Conservation (phyloP, 441 rosid genomes). For the Euphorbia celastroides region DNA sequence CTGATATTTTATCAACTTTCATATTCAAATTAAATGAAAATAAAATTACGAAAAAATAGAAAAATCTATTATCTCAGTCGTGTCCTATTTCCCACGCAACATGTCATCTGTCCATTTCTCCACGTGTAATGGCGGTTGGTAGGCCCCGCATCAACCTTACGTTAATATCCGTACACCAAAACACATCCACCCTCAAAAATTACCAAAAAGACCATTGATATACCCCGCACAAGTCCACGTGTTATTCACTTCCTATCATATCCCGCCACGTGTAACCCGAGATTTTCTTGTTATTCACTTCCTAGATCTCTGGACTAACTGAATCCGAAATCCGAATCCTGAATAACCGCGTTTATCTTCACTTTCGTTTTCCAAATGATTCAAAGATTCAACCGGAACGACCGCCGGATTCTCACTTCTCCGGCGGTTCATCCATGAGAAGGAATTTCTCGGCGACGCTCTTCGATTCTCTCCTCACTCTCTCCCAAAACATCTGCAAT, state of each 20-base stretch:
- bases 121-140: slow-evolving; percentile 33
- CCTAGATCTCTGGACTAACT: slow-evolving; percentile 10
- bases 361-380: slow-evolving; percentile 28
- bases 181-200: not conserved
- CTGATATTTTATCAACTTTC: not conserved
- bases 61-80: not conserved
- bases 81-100: slow-evolving; percentile 22
- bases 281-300: slow-evolving; percentile 6
- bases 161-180: slow-evolving; percentile 12
- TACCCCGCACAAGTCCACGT: slow-evolving; percentile 23
- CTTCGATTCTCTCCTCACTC: slow-evolving; percentile 40
- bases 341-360: too few relatives aligned
- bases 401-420: slow-evolving; percentile 55
- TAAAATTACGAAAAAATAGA: too few relatives aligned
- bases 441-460: slow-evolving; percentile 43
- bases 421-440: slow-evolving; percentile 77
- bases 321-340: too few relatives aligned
- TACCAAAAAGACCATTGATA: slow-evolving; percentile 14
- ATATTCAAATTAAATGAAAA: not conserved
- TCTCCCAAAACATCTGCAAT: slow-evolving; percentile 36
- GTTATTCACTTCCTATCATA: not conserved
- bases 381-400: slow-evolving; percentile 20
- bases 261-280: slow-evolving; percentile 36
- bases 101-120: slow-evolving; percentile 22
- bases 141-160: slow-evolving; percentile 19